Percentiles rank a stretch among this genome's conserved stretches.
These are phyloP conservation scores for Raphidocelis subcapitata DNA, from an alignment of 139 green algal species.

Conservation along the genomic window DNA sequence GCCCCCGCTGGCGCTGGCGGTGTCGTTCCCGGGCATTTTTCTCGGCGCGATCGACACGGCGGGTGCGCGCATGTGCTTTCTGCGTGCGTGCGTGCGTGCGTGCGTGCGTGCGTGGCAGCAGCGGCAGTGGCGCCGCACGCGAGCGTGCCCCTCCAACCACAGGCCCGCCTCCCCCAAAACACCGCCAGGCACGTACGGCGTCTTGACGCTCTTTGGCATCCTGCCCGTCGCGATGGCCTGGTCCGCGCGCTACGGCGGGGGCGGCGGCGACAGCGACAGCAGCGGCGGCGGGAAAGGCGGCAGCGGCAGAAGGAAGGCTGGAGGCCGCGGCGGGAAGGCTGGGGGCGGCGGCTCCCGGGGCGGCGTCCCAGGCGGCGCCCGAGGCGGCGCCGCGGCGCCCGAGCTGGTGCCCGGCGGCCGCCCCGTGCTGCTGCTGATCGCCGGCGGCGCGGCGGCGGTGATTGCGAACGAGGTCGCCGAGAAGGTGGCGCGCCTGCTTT, in stretches of 20 bases:
- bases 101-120: neutral
- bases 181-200: constrained; percentile 64
- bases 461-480: constrained; percentile 33
- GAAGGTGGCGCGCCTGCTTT: neutral
- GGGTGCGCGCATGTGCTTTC: constrained; percentile 16
- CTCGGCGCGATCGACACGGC: constrained; percentile 62
- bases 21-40: constrained; percentile 61
- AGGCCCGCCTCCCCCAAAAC: too few species aligned
- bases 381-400: neutral
- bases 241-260: constrained; percentile 41
- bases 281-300: neutral
- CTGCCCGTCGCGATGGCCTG: constrained; percentile 70
- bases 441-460: constrained; percentile 29
- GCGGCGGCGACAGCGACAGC: neutral
- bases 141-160: too few species aligned
- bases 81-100: too few species aligned
- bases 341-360: neutral
- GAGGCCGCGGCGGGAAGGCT: neutral
- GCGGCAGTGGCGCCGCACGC: too few species aligned
- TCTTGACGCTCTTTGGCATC: constrained; percentile 74
- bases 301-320: neutral
- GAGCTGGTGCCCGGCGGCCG: constrained; percentile 48
- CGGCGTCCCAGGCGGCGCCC: too few species aligned
- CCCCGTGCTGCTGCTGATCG: constrained; percentile 36
- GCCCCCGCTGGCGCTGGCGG: constrained; percentile 41